Evolutionary conservation across 2,329 filamentous ascomycete species (phyloP), one percentile per base, ranked within the genome.

Genomic region (Aspergillus ochraceus): DNA sequence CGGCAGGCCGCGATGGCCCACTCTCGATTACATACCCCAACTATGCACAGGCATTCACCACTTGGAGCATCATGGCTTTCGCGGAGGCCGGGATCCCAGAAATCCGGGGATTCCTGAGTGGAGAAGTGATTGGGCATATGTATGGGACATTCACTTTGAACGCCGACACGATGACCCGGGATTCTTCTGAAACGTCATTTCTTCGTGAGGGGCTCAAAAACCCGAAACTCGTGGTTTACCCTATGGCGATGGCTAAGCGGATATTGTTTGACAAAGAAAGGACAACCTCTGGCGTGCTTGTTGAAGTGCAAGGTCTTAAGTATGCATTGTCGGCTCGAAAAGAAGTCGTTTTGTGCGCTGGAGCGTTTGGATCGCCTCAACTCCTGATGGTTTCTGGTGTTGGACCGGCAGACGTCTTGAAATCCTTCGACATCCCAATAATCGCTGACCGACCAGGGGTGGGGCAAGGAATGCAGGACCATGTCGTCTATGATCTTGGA

Each of bases 321-420:
- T 47, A 47, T 47, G 80, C 68, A 32, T 77, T 86, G 59, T 73
- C 73, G 2, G 82, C 84, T 20, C 79, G 75, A n/a, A 76, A 76
- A 32, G 84, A 86, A 63, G 77, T 79, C 6, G 76, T 80, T 39
- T 59, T 87, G 8, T 77, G 81, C 0, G 81, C 79, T 0, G 85
- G 84, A 3, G 75, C 78, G 4, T 83, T 82, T 66, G 83, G 85
- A 63, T 82, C 80, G 17, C 64, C 64, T 0, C 64, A 66, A 54
- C 54, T 66, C 0, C 73, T 85, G 10, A 82, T 83, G 73, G 75
- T 83, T 1, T 82, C 80, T 20, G 83, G 83, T 1, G 69, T 80
- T 55, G 83, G 83, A 0, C 81, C 81, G 2, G 47, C 58, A 3
- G 63, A 64, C 0, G 60, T 65, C 1, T 61, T 76, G 6, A 24